Evolutionary conservation across 2,329 filamentous ascomycete species (phyloP), one percentile per base, ranked within the genome.

Genomic region (Exophiala sp.): DNA sequence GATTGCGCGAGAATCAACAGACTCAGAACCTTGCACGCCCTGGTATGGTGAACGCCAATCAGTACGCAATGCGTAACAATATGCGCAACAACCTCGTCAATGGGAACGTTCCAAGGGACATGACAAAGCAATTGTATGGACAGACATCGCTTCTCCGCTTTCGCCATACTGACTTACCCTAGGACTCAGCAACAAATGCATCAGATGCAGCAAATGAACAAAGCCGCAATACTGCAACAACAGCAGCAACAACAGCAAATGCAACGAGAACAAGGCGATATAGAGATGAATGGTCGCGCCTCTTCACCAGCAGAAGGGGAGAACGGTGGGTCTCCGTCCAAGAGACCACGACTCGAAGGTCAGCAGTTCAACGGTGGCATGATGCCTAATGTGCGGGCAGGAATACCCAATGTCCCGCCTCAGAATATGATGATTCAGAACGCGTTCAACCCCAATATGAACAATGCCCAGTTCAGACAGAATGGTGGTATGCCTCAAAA

Each of bases 321-420:
- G 46, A 93, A 93, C 63, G 89, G 88, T 21, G 88, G 89, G 3
- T 97, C 91, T 24, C 91, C 91, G 1, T 91, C 86, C 56, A 97
- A 97, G 73, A 81, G 90, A 63, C 87, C 83, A 50, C 86, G 90
- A 50, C 79, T 95, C 53, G 87, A 90, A 58, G 82, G 84, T 63
- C 57, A 60, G 50, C 77, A 77, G 8, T 88, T 88, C 69, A 87
- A 87, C 65, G 82, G 83, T 56, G 85, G 83, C 61, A 85, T 90
- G 78, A 85, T 85, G 71, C 80, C 82, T 48, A 88, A 87, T 68
- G 85, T 85, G 61, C 80, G 77, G 57, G 84, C 83, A 64, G 83
- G 77, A 64, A 87, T 91, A 77, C 82, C 80, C 51, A 81, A 53
- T 23, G 57, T 54, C 7, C 43, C 50, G 9, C 53, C 56, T 32